Conservation (phyloP, 345 rosid species). For the Passiflora organensis region DNA sequence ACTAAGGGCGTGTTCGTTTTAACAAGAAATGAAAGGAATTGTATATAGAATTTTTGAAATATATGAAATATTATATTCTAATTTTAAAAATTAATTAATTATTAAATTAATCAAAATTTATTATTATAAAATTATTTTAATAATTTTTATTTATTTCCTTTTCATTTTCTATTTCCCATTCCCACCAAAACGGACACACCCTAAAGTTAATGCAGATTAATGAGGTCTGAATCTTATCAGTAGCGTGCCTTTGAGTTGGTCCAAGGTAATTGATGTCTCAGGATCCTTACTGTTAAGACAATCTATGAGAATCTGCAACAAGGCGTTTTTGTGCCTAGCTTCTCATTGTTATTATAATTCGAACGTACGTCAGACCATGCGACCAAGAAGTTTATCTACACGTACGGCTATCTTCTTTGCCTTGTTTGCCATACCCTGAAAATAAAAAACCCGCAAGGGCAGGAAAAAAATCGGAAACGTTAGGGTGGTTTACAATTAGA, state of each 20-base stretch:
- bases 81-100: too few species aligned
- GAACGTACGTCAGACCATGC: conserved; percentile 10
- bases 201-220: too few species aligned
- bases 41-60: too few species aligned
- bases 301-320: conserved; percentile 27
- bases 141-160: too few species aligned
- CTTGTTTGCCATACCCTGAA: conserved; percentile 32
- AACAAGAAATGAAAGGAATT: too few species aligned
- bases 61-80: too few species aligned
- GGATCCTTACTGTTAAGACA: conserved; percentile 8
- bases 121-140: too few species aligned
- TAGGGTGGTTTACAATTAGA: conserved; percentile 30
- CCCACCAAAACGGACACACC: too few species aligned
- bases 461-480: conserved; percentile 45
- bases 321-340: conserved; percentile 8
- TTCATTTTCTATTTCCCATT: too few species aligned
- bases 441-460: conserved; percentile 36
- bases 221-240: conserved; percentile 31
- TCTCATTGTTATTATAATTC: not conserved
- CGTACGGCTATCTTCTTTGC: not conserved
- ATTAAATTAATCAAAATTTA: too few species aligned
- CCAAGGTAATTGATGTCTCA: conserved; percentile 3
- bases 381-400: conserved; percentile 20
- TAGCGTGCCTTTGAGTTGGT: conserved; percentile 30
- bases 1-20: too few species aligned